A percentile compares a stretch with the other conserved stretches of the same genome.
Evolutionary conservation across 345 rosid genomes (phyloP).

Genomic region (Tarenaya hassleriana): DNA sequence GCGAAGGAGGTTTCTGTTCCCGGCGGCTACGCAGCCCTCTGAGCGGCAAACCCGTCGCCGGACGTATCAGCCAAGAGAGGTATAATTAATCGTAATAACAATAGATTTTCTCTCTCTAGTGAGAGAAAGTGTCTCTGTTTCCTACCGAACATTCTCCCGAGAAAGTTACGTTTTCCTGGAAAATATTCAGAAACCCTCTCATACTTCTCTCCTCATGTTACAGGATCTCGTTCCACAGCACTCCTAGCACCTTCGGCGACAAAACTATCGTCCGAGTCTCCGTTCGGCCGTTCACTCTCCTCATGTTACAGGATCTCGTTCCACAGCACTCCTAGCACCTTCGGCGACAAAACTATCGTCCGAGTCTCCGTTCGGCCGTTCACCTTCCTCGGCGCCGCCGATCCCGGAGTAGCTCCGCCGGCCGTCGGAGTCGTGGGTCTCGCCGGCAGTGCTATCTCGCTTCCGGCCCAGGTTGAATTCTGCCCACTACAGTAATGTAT

Average conservation of each 20-base stretch:
- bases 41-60: background rate
- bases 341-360: background rate
- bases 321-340: constrained; percentile 10
- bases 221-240: background rate
- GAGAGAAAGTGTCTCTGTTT: too few relatives aligned
- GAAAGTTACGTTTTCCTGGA: too few relatives aligned
- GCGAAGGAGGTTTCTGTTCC: constrained; percentile 9
- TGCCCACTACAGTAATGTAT: too few relatives aligned
- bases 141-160: too few relatives aligned
- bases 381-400: constrained; percentile 19
- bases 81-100: too few relatives aligned
- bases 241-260: constrained; percentile 10
- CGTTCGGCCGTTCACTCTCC: constrained; percentile 8
- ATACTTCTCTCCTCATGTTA: too few relatives aligned
- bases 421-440: constrained; percentile 23
- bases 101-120: too few relatives aligned
- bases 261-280: constrained; percentile 3
- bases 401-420: constrained; percentile 14
- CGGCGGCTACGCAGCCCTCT: constrained; percentile 14
- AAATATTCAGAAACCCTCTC: too few relatives aligned
- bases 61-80: constrained; percentile 24
- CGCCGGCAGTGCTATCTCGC: constrained; percentile 13
- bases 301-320: constrained; percentile 2
- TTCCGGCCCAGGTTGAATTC: too few relatives aligned
- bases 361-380: background rate